Percentiles rank a stretch among this genome's conserved stretches.
These are phyloP conservation scores for Talaromyces sp. DNA, from an alignment of 2,329 filamentous ascomycete species.

Conservation along the genomic window DNA sequence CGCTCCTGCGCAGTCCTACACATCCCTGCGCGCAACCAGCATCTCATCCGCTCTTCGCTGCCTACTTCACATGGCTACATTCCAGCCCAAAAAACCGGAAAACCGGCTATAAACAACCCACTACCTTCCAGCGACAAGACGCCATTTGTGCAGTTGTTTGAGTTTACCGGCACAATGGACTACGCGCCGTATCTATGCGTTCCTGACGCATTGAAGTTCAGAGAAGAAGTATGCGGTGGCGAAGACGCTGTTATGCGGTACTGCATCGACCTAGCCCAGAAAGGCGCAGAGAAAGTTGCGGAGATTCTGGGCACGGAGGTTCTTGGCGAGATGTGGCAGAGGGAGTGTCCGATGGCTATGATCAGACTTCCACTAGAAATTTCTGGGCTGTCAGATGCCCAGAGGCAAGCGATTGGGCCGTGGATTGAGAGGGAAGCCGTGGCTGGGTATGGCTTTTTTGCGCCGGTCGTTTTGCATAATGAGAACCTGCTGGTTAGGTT, in stretches of 20 bases:
- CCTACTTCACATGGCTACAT: slow-evolving; percentile 78
- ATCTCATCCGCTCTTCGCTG: slow-evolving; percentile 65
- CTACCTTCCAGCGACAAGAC: slow-evolving; percentile 48
- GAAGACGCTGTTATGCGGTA: slow-evolving; percentile 66
- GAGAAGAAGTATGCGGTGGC: slow-evolving; percentile 63
- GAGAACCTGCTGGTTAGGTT: slow-evolving; percentile 65
- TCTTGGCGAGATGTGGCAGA: slow-evolving; percentile 57
- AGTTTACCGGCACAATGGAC: slow-evolving; percentile 73
- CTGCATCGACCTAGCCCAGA: too few relatives aligned
- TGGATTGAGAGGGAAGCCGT: slow-evolving; percentile 56
- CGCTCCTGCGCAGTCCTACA: slow-evolving; percentile 79
- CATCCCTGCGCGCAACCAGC: slow-evolving; percentile 71
- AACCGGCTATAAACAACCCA: slow-evolving; percentile 1
- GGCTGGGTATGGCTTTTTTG: slow-evolving; percentile 63
- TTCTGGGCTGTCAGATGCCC: slow-evolving; percentile 44
- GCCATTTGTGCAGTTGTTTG: slow-evolving; percentile 64
- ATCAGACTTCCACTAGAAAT: slow-evolving; percentile 58
- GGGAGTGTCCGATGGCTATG: slow-evolving; percentile 62
- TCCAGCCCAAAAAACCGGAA: slow-evolving; percentile 7
- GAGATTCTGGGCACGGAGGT: slow-evolving; percentile 63
- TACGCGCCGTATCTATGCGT: slow-evolving; percentile 67
- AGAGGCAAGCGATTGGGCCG: slow-evolving; percentile 44
- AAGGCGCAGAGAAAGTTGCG: too few relatives aligned
- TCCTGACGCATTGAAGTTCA: slow-evolving; percentile 67
- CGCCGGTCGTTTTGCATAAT: slow-evolving; percentile 58